These are phyloP conservation scores for Vanilla planifolia DNA, from an alignment of 106 monocot genomes.

Conservation along the genomic window DNA sequence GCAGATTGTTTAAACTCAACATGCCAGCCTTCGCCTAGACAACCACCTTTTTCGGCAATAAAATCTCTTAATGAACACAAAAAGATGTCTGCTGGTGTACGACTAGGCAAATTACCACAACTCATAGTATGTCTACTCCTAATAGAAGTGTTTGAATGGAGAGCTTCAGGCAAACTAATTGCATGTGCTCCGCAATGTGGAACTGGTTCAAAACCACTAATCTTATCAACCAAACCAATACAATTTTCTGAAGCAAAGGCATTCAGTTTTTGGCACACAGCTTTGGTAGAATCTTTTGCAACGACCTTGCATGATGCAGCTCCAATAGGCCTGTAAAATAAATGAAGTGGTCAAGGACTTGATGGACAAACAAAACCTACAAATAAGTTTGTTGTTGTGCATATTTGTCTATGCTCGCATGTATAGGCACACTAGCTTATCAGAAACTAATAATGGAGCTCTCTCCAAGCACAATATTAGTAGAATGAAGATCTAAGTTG, in stretches of 20 bases:
- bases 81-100: slow-evolving; percentile 24
- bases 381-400: too few species aligned
- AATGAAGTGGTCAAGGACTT: neutral
- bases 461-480: too few species aligned
- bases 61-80: slow-evolving; percentile 41
- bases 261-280: slow-evolving; percentile 18
- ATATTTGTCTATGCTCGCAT: too few species aligned
- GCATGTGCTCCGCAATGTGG: slow-evolving; percentile 8
- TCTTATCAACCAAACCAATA: slow-evolving; percentile 8
- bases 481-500: too few species aligned
- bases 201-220: slow-evolving; percentile 11
- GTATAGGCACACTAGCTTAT: too few species aligned
- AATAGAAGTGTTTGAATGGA: slow-evolving; percentile 16
- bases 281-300: slow-evolving; percentile 15
- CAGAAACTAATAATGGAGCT: too few species aligned
- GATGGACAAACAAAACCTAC: too few species aligned
- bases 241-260: slow-evolving; percentile 15
- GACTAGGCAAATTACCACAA: slow-evolving; percentile 10
- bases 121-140: slow-evolving; percentile 11
- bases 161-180: slow-evolving; percentile 13
- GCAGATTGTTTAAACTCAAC: slow-evolving; percentile 42
- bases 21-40: slow-evolving; percentile 54
- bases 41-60: slow-evolving; percentile 42
- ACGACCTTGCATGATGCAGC: slow-evolving; percentile 20
- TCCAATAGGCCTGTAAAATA: slow-evolving; percentile 34